phyloP scores from a whole-genome alignment of 768 basidiomycete species.

The Lactarius trivialis region DNA sequence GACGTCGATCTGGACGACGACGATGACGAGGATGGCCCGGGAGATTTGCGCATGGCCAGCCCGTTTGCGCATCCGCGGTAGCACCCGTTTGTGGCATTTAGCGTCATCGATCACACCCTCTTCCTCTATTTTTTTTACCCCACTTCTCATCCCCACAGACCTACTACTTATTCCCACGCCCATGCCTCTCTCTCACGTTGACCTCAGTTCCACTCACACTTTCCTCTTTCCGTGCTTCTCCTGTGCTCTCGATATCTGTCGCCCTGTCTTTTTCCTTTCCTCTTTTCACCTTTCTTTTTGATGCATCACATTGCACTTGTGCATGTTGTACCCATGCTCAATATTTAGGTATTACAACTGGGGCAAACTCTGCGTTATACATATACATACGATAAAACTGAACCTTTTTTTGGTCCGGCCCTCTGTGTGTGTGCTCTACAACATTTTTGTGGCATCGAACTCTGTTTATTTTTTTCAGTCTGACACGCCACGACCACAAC shows the following conservation, averaged over 20 bases:
- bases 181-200: neutral
- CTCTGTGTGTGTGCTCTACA: neutral
- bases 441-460: neutral
- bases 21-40: constrained; percentile 4
- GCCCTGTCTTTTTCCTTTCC: neutral
- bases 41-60: constrained; percentile 19
- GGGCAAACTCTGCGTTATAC: constrained; percentile 4
- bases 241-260: constrained; percentile 6
- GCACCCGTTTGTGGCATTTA: constrained; percentile 7
- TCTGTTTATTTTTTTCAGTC: neutral
- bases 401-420: neutral
- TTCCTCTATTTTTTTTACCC: neutral
- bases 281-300: constrained; percentile 1
- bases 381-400: constrained; percentile 3
- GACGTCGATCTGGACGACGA: constrained; percentile 15
- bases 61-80: constrained; percentile 13
- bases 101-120: constrained; percentile 1
- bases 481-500: neutral
- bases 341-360: constrained; percentile 14
- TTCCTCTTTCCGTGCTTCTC: neutral
- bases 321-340: constrained; percentile 19
- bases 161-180: neutral
- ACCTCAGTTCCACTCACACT: constrained; percentile 1
- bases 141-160: neutral
- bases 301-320: constrained; percentile 15